These are phyloP conservation scores for Pharnaceum exiguum DNA, from an alignment of 148 eudicot species.

Conservation along the genomic window DNA sequence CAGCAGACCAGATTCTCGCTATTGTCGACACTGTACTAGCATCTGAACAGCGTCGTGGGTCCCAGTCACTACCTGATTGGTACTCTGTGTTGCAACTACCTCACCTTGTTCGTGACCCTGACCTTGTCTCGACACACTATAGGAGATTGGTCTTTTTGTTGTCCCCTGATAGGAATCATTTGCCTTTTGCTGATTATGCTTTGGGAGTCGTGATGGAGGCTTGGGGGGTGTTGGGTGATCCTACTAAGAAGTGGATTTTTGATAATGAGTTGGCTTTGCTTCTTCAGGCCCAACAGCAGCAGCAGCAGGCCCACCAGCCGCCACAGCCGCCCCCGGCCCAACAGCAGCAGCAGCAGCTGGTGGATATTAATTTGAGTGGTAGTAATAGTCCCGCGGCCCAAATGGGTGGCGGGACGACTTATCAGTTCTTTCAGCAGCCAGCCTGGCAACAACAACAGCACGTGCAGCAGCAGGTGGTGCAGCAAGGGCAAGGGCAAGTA, in stretches of 20 bases:
- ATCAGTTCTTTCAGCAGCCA: constrained; percentile 30
- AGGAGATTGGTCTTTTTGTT: constrained; percentile 46
- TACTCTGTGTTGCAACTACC: constrained; percentile 68
- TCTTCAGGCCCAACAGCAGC: constrained; percentile 9
- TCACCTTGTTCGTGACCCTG: constrained; percentile 38
- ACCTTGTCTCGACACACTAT: constrained; percentile 47
- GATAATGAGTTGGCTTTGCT: constrained; percentile 38
- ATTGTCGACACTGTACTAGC: constrained; percentile 72
- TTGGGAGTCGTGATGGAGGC: constrained; percentile 52
- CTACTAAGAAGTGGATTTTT: constrained; percentile 47
- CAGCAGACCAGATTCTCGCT: constrained; percentile 75
- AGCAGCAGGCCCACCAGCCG: neutral
- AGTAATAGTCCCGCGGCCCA: too few relatives aligned
- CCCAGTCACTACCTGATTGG: constrained; percentile 51
- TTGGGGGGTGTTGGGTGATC: constrained; percentile 70
- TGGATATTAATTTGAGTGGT: constrained; percentile 3
- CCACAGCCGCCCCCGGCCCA: neutral
- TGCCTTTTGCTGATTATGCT: constrained; percentile 63
- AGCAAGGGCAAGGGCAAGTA: neutral
- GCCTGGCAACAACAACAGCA: neutral
- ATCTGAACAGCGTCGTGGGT: constrained; percentile 45
- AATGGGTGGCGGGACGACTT: too few relatives aligned
- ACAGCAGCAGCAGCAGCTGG: neutral
- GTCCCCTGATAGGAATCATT: constrained; percentile 48
- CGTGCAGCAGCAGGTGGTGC: constrained; percentile 2